Conservation (phyloP, 2,329 filamentous ascomycete genomes). For the Pseudopyrenochaeta lycopersici region DNA sequence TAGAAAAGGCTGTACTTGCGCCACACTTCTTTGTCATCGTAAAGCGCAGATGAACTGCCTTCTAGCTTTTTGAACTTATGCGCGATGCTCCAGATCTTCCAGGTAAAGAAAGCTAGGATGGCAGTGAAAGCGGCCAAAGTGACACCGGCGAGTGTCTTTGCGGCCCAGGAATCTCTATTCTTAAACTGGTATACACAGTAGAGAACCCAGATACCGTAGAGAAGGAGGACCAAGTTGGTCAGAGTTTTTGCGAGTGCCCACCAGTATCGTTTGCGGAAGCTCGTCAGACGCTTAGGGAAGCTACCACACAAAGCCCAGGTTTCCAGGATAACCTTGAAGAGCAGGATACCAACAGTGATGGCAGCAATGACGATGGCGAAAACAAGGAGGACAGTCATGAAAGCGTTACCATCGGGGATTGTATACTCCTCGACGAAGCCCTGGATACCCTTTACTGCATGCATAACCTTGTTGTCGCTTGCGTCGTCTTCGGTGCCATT, state of each 20-base stretch:
- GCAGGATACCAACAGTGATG: constrained; percentile 84
- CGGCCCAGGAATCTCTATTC: constrained; percentile 91
- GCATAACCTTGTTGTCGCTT: constrained; percentile 57
- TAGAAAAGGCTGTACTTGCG: constrained; percentile 97
- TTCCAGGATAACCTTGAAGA: constrained; percentile 92
- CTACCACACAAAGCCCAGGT: constrained; percentile 88
- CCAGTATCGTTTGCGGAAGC: constrained; percentile 98
- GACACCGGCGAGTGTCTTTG: constrained; percentile 81
- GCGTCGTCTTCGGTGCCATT: constrained; percentile 51
- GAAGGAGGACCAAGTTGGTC: constrained; percentile 85
- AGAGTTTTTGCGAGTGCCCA: constrained; percentile 87
- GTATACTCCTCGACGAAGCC: constrained; percentile 83
- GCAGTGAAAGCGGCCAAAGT: constrained; percentile 83
- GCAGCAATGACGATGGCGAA: constrained; percentile 86
- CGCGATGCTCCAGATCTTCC: constrained; percentile 82
- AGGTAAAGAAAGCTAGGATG: constrained; percentile 83
- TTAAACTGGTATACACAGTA: constrained; percentile 98
- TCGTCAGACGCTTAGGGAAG: constrained; percentile 80
- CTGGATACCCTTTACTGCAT: constrained; percentile 77
- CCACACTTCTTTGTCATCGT: constrained; percentile 90
- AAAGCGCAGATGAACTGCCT: constrained; percentile 77
- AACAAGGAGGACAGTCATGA: constrained; percentile 92
- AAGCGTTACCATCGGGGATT: constrained; percentile 89
- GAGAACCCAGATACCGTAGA: constrained; percentile 94
- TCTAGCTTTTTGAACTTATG: constrained; percentile 76